Evolutionary conservation across 768 basidiomycete species (phyloP), one percentile per base, ranked within the genome.

Genomic region (Mycena crocata): DNA sequence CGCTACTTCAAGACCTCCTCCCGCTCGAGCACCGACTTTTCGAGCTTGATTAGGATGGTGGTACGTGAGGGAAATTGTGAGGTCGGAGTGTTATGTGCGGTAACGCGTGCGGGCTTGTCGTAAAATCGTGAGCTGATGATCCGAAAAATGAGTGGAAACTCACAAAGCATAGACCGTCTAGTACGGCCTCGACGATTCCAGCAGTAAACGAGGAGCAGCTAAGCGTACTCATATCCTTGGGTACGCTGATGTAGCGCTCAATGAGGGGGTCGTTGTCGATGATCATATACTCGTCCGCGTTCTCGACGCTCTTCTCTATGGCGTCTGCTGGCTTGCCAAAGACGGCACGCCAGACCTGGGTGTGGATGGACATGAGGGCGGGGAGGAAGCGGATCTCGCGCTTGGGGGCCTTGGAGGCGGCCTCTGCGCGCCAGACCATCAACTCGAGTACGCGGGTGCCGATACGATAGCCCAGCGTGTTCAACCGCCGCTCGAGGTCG

Each of bases 261-360:
- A 98, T 85, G 24, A 91, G 87, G 14, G 98, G 96, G 75, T 96
- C 93, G 77, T 99, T 98, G 84, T 98, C 93, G 65, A 97, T 93
- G 69, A 99, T 93, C 98, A 99, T 99, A 79, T 98, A 99, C 84
- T 99, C 98, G 75, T 99, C 97, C 23, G 93, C 91, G 64, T 97
- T 95, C 78, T 98, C 96, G 0, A 98, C 94, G 70, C 94, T 96
- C 82, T 95, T 93, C 79, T 99, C 96, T 61, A 99, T 89, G 2
- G 93, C 95, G 76, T 98, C 97, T 24, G 98, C 98, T 12, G 95
- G 86, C 76, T 91, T 93, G 12, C 95, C 95, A 74, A 97, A 99
- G 21, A 96, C 92, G 32, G 95, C 93, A 62, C 91, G 90, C 92
- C 97, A 99, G 28, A 99, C 90, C 71, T 97, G 94, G 1, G 95